Percentiles rank a stretch among this genome's conserved stretches.
Conservation (phyloP, 345 rosid species). For the Durio zibethinus region DNA sequence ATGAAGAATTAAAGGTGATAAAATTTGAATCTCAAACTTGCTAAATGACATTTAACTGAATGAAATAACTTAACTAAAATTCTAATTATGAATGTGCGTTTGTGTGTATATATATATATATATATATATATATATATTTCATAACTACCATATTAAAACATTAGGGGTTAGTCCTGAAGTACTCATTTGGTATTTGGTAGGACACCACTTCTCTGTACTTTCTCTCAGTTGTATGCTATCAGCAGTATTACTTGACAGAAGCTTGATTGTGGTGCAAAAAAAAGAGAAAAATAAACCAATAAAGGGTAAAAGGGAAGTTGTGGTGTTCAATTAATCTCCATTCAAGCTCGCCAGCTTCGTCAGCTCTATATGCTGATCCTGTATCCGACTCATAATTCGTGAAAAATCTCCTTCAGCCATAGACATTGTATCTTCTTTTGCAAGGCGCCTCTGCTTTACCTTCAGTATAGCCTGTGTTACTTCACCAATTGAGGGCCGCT, state of each 20-base stretch:
- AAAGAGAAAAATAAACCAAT: neutral
- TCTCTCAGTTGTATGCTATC: neutral
- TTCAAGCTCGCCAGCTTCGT: slow-evolving; percentile 42
- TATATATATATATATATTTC: too few relatives aligned
- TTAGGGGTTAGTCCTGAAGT: neutral
- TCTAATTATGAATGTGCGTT: too few relatives aligned
- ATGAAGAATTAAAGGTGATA: too few relatives aligned
- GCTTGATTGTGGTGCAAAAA: neutral
- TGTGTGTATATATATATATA: too few relatives aligned
- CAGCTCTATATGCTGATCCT: slow-evolving; percentile 70
- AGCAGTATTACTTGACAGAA: neutral
- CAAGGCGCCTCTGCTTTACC: slow-evolving; percentile 52
- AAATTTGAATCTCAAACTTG: too few relatives aligned
- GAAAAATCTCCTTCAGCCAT: slow-evolving; percentile 43
- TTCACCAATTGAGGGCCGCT: slow-evolving; percentile 77
- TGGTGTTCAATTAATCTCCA: slow-evolving; percentile 34
- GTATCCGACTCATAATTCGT: slow-evolving; percentile 59
- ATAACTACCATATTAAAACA: neutral
- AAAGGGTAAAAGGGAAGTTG: neutral
- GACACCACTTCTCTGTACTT: neutral
- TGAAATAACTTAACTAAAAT: too few relatives aligned
- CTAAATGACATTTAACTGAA: too few relatives aligned
- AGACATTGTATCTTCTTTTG: slow-evolving; percentile 39
- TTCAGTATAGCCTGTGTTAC: slow-evolving; percentile 72
- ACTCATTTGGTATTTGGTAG: neutral